phyloP scores from a whole-genome alignment of 2,329 filamentous ascomycete species.

The Colletotrichum sp. region DNA sequence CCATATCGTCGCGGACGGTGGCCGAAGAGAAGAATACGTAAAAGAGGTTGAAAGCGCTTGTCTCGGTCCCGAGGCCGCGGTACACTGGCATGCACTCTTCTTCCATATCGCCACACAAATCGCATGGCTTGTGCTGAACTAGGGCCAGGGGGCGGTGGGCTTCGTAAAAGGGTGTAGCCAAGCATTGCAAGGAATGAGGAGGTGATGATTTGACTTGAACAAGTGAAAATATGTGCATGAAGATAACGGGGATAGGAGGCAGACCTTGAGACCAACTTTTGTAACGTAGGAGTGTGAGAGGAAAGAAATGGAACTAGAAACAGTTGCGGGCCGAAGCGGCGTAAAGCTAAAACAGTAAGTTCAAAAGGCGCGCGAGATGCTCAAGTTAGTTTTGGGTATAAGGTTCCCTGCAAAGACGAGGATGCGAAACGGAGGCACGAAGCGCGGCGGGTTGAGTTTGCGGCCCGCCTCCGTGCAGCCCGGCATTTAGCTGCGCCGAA shows the following conservation, averaged over 20 bases:
- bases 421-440: not conserved
- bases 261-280: no score
- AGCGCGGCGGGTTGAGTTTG: not conserved
- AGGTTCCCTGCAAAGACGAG: not conserved
- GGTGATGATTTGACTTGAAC: not conserved
- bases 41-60: not conserved
- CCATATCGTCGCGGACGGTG: not conserved
- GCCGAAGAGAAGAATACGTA: not conserved
- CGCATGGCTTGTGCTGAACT: not conserved
- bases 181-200: not conserved
- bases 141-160: not conserved
- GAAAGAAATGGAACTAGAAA: not conserved
- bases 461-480: not conserved
- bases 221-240: not conserved
- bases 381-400: not conserved
- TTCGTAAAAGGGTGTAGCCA: not conserved
- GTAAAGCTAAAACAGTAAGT: not conserved
- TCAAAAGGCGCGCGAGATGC: not conserved
- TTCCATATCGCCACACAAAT: not conserved
- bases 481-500: conserved; percentile 1
- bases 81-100: not conserved
- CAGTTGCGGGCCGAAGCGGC: not conserved
- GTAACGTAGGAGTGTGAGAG: no score
- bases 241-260: no score
- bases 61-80: not conserved